A percentile compares a stretch with the other conserved stretches of the same genome.
Evolutionary conservation across 2,329 filamentous ascomycete genomes (phyloP).

Genomic region (Neofusicoccum umdonicola): DNA sequence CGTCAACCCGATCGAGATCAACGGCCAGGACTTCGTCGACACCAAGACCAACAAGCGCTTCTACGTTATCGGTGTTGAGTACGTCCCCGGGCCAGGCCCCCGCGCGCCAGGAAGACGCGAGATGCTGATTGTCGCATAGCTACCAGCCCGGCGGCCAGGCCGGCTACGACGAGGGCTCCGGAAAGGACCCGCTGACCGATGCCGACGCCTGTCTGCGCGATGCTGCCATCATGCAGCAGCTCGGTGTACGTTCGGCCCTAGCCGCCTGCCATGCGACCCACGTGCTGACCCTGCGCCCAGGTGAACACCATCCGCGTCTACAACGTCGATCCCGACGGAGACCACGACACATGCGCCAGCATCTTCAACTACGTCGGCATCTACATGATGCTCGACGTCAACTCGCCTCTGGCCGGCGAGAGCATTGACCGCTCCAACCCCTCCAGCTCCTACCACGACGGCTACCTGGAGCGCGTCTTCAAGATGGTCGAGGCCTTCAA

Average conservation of each 20-base stretch:
- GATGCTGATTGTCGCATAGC: conserved; percentile 30
- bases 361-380: conserved; percentile 67
- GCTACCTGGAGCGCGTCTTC: conserved; percentile 59
- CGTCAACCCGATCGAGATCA: conserved; percentile 56
- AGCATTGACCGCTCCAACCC: conserved; percentile 57
- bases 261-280: not conserved
- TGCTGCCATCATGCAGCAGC: conserved; percentile 61
- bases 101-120: not conserved
- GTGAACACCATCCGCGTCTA: conserved; percentile 65
- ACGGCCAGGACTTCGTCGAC: conserved; percentile 62
- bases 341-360: conserved; percentile 61
- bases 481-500: conserved; percentile 66
- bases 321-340: conserved; percentile 58
- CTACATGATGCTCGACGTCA: conserved; percentile 66
- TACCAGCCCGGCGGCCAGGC: conserved; percentile 63
- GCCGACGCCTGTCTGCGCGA: conserved; percentile 59
- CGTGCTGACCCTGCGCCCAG: conserved; percentile 26
- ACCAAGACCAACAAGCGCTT: conserved; percentile 57
- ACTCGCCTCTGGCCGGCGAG: conserved; percentile 57
- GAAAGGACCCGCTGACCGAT: conserved; percentile 57
- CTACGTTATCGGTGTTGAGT: conserved; percentile 63
- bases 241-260: conserved; percentile 48
- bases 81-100: conserved; percentile 26
- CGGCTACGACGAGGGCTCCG: conserved; percentile 52
- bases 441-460: conserved; percentile 53